A percentile compares a stretch with the other conserved stretches of the same genome.
Conservation (phyloP, 2,329 filamentous ascomycete species). For the Botrytis tulipae region DNA sequence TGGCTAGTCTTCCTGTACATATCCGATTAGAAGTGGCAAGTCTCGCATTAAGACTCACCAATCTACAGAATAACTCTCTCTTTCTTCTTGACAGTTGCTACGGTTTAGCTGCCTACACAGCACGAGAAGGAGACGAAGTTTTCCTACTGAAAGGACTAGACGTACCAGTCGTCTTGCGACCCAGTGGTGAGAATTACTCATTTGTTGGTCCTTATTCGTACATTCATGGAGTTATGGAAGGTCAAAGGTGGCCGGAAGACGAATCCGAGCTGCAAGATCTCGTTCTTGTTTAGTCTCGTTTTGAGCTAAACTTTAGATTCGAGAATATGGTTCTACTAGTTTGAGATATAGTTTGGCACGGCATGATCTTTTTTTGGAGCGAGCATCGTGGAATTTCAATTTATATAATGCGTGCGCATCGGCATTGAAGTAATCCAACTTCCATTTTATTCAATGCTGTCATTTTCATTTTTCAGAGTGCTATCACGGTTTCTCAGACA, state of each 20-base stretch:
- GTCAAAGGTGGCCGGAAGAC: background rate
- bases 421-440: too few species aligned
- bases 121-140: background rate
- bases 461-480: background rate
- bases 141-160: background rate
- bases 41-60: accelerated
- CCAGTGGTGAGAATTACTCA: background rate
- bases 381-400: accelerated
- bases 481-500: background rate
- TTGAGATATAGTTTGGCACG: background rate
- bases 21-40: too few species aligned
- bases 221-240: background rate
- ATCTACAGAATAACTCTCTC: background rate
- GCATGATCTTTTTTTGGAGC: background rate
- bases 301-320: background rate
- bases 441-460: background rate
- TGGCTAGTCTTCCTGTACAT: too few species aligned
- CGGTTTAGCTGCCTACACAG: background rate
- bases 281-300: background rate
- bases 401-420: background rate
- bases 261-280: background rate
- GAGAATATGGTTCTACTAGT: background rate
- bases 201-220: background rate
- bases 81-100: background rate
- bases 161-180: background rate